Percentiles rank a stretch among this genome's conserved stretches.
These are phyloP conservation scores for Trichosporon sp. DNA, from an alignment of 1,284 basidiomycete species.

Conservation along the genomic window DNA sequence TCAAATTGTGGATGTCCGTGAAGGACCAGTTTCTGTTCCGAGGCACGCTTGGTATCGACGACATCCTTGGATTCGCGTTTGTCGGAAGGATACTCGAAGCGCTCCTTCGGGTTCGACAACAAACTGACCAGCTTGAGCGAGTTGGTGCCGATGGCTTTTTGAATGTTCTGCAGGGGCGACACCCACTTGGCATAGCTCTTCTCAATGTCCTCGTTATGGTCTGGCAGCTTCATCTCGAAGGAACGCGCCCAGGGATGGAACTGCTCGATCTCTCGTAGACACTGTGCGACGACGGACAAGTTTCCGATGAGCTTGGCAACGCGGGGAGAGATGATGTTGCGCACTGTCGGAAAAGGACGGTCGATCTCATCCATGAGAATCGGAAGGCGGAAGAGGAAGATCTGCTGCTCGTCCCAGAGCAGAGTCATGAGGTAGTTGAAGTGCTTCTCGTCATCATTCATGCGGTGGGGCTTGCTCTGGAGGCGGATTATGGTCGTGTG, in stretches of 20 bases:
- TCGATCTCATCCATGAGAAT: slow-evolving; percentile 20
- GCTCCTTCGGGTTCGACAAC: slow-evolving; percentile 4
- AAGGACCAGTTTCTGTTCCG: slow-evolving; percentile 13
- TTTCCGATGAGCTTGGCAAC: neutral
- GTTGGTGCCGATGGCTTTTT: neutral
- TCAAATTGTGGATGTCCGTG: neutral
- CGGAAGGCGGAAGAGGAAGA: slow-evolving; percentile 6
- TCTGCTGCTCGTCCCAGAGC: slow-evolving; percentile 9
- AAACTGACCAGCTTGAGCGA: neutral
- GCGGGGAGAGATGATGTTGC: slow-evolving; percentile 12
- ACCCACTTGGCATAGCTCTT: neutral
- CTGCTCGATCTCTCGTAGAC: slow-evolving; percentile 14
- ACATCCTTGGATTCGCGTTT: slow-evolving; percentile 14
- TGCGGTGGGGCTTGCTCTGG: neutral
- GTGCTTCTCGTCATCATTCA: neutral
- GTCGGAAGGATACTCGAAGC: slow-evolving; percentile 20
- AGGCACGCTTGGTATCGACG: slow-evolving; percentile 5
- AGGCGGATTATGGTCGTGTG: neutral
- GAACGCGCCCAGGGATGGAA: slow-evolving; percentile 20
- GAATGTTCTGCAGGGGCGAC: neutral
- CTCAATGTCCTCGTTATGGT: neutral
- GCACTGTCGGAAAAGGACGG: neutral
- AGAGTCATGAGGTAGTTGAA: neutral
- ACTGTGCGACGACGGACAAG: slow-evolving; percentile 20
- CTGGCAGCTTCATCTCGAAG: neutral